Base-by-base conservation (phyloP, 2,329 filamentous ascomycete species). In the Paecilomyces variotii region DNA sequence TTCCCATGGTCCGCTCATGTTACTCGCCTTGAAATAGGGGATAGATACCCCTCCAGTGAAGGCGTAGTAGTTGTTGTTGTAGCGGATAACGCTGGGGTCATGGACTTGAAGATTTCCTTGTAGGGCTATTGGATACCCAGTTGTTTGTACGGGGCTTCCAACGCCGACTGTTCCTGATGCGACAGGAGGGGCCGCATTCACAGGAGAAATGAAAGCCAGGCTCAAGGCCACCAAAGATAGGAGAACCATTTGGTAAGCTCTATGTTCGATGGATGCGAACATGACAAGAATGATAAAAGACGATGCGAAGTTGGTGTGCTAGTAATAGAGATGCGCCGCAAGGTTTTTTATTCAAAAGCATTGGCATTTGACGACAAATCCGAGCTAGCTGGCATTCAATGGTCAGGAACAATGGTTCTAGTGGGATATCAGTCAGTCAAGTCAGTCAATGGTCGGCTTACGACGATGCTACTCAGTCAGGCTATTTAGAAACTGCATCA, bases 1-100 rank as follows among this genome's bases (percentile, higher is more conserved):
- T 19, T n/a, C 19, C 54, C 54, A 55, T n/a, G 54, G 54, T 11
- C 54, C 54, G 25, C 32, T 39, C 54, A 56, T 34, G 25, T 50
- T 45, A 10, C 19, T 2, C 1, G 49, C 49, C 11, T 11, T 52
- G 10, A 11, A 52, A 27, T 25, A 25, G 49, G 49, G 49, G 49
- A 52, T 26, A 10, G 24, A 10, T 4, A 4, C 24, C 49, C 35
- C 55, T 3, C 24, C 24, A 19, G 39, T 26, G 55, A 49, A 56
- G 24, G 55, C 55, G 11, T 50, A 56, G 49, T 56, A 56, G 28
- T 25, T 28, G 51, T 51, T 28, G 9, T 28, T 24, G 30, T 28
- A 19, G 3, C 39, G 39, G 10, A 56, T 11, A 24, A 56, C 26
- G 12, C 34, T 30, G 3, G 55, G 55, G 12, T 56, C 55, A 25